Percentiles rank a stretch among this genome's conserved stretches.
Evolutionary conservation across 2,329 filamentous ascomycete species (phyloP).

Genomic region (Talaromyces islandicus): DNA sequence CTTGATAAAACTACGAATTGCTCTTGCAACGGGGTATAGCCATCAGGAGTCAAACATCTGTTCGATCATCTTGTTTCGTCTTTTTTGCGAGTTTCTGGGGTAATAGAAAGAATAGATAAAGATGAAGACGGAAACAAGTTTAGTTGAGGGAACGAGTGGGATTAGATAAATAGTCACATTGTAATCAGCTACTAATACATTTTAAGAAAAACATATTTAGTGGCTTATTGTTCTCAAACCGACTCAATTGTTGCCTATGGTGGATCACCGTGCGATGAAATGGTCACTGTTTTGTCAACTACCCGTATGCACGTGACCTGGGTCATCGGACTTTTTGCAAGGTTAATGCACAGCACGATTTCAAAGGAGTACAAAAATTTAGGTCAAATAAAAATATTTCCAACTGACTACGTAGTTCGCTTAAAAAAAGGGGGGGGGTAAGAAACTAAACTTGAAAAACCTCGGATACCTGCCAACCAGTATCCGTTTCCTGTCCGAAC

Average conservation of each 20-base stretch:
- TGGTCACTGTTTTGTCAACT: not conserved
- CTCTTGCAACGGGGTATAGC: not conserved
- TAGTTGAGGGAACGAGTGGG: not conserved
- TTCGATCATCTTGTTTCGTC: not conserved
- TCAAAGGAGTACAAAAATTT: not conserved
- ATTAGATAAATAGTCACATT: not conserved
- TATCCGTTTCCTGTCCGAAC: no score
- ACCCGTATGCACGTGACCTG: not conserved
- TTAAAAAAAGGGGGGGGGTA: no score
- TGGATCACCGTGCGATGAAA: not conserved
- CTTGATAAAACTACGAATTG: not conserved
- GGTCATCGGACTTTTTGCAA: not conserved
- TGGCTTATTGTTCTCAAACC: not conserved
- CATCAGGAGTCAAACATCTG: not conserved
- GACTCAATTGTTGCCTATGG: not conserved
- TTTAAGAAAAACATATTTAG: not conserved
- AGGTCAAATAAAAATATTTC: not conserved
- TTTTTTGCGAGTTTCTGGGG: not conserved
- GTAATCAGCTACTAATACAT: not conserved
- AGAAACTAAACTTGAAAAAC: not conserved
- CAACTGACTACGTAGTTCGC: not conserved
- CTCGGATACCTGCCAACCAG: not conserved
- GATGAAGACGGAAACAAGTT: not conserved
- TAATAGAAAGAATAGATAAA: not conserved
- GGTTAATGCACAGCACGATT: not conserved